phyloP scores from a whole-genome alignment of 179 eudicot genomes.

The Vitellaria paradoxa region DNA sequence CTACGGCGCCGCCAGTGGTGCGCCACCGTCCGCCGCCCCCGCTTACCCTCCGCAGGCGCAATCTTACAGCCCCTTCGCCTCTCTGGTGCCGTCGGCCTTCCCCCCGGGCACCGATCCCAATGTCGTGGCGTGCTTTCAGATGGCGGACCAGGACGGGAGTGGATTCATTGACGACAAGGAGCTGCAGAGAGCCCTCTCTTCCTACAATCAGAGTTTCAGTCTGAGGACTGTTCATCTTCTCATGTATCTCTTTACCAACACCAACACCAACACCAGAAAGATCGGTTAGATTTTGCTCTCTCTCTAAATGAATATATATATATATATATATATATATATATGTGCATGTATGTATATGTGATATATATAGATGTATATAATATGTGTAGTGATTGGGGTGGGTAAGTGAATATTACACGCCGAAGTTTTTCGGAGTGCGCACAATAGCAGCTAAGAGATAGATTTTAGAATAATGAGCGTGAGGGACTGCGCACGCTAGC shows the following conservation, averaged over 20 bases:
- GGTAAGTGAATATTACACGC: neutral
- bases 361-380: no score
- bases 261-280: slow-evolving; percentile 51
- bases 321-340: no score
- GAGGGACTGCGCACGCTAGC: neutral
- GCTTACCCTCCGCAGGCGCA: slow-evolving; percentile 14
- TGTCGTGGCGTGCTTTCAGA: slow-evolving; percentile 65
- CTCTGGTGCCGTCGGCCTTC: slow-evolving; percentile 67
- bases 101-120: slow-evolving; percentile 94
- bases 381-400: neutral
- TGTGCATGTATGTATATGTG: no score
- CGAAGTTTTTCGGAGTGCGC: no score
- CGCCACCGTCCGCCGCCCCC: slow-evolving; percentile 5
- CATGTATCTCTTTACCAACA: slow-evolving; percentile 69
- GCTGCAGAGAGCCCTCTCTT: slow-evolving; percentile 68
- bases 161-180: slow-evolving; percentile 87
- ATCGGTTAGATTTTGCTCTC: slow-evolving; percentile 43
- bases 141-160: slow-evolving; percentile 80
- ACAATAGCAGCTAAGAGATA: neutral
- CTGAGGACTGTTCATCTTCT: slow-evolving; percentile 86
- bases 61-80: slow-evolving; percentile 49
- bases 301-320: no score
- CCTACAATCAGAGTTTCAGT: slow-evolving; percentile 73
- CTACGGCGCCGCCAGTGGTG: neutral
- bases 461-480: no score